These are phyloP conservation scores for Penicillium sp. DNA, from an alignment of 2,329 filamentous ascomycete genomes.

Conservation along the genomic window DNA sequence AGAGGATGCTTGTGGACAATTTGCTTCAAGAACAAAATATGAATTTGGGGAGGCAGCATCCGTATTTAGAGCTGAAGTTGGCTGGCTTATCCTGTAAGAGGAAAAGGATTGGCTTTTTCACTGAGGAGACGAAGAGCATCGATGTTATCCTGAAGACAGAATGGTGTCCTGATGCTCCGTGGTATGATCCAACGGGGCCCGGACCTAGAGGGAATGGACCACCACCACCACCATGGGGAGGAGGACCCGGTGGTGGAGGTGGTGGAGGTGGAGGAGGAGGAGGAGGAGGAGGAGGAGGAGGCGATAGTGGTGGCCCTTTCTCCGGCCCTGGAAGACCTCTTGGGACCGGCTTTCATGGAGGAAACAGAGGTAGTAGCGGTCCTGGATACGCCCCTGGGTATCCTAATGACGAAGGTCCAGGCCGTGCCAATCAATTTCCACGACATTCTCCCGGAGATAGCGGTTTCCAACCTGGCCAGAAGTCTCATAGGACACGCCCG, in stretches of 20 bases:
- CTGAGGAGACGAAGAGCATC: neutral
- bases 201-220: neutral
- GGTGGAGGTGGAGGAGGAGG: neutral
- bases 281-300: neutral
- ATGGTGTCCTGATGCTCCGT: neutral
- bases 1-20: neutral
- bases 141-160: neutral
- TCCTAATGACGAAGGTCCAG: neutral
- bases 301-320: neutral
- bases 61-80: neutral
- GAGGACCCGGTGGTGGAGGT: too few relatives aligned
- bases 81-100: neutral
- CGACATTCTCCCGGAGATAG: neutral
- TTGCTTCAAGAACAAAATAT: neutral
- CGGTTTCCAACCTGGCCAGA: neutral
- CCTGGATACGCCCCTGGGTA: neutral
- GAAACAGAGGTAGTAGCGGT: neutral
- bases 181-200: neutral
- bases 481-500: neutral
- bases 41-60: neutral
- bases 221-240: neutral
- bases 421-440: neutral
- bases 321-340: slow-evolving; percentile 1
- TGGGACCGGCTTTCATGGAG: neutral
- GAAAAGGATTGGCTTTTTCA: neutral